Conservation (phyloP, 441 rosid genomes). For the Erodium texanum region DNA sequence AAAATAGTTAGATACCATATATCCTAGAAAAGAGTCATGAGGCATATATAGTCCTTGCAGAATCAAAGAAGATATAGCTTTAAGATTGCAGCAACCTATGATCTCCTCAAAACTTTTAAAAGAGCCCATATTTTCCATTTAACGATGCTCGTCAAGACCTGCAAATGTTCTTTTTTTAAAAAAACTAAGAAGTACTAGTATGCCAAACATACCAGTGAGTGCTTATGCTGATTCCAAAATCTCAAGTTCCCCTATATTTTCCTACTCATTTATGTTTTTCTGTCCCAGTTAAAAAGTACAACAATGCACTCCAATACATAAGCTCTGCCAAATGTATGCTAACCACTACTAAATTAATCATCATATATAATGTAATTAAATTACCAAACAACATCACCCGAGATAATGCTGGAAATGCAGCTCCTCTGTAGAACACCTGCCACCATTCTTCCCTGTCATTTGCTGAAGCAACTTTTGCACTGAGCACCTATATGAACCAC, state of each 20-base stretch:
- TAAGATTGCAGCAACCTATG: background rate
- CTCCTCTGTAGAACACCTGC: slow-evolving; percentile 55
- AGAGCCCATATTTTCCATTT: background rate
- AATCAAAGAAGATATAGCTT: background rate
- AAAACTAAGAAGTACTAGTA: background rate
- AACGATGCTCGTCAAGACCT: background rate
- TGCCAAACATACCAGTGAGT: background rate
- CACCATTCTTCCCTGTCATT: slow-evolving; percentile 46
- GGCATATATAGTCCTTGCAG: background rate
- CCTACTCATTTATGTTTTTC: background rate
- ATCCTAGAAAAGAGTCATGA: background rate
- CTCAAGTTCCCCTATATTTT: background rate
- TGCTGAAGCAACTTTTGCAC: slow-evolving; percentile 32
- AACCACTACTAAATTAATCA: background rate
- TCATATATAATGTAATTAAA: slow-evolving; percentile 1
- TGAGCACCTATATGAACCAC: slow-evolving; percentile 30
- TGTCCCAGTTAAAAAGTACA: background rate
- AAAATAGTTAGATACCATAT: background rate
- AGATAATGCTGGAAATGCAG: slow-evolving; percentile 67
- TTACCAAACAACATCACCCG: slow-evolving; percentile 61
- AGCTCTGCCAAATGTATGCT: background rate
- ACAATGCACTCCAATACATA: background rate
- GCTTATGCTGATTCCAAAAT: background rate
- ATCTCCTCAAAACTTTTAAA: background rate
- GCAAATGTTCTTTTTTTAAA: background rate